Base-by-base conservation (phyloP, 805 yeast genomes). In the Limtongia smithiae region DNA sequence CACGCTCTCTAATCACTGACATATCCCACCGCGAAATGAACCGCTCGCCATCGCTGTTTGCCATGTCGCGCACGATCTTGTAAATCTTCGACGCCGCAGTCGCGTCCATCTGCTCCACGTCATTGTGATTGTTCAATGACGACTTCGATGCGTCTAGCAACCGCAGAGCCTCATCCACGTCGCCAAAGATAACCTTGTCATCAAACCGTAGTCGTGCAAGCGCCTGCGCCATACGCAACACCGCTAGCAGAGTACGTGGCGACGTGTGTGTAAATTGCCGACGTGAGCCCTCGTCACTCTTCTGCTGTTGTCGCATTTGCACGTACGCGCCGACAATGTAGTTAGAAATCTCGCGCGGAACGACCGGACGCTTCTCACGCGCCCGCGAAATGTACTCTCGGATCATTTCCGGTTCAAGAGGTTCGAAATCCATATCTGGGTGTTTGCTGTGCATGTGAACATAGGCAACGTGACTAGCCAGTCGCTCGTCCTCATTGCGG, bases 101-200 rank as follows among this genome's bases (percentile, higher is more conserved):
- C 46, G 78, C 76, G 61, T 86, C 94, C 27, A 41, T 49, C 46
- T 48, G 57, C 55, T 80, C 86, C 35, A 73, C 68, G 25, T 69
- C 71, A 44, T 71, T 53, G 70, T 72, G 39, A 40, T 74, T 78
- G 36, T 78, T 77, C 61, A 91, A 74, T 6, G 96, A 84, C 50
- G 84, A 81, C 68, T 90, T 86, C n/a, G 96, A 87, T 12, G 86
- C 95, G 60, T 83, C 83, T 49, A 83, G 74, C 58, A 93, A 76
- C 62, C 98, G 79, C 62, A 93, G 72, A 0, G 98, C 96, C 70
- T 93, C 99, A 63, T 93, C 97, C 35, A 93, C 96, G 68, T 93
- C 97, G 50, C 79, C 85, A 37, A 74, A 70, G 28, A 73, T 75
- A 6, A 93, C 97, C 17, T 64, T 69, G 54, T 83, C 75, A 50